Evolutionary conservation across 2,329 filamentous ascomycete genomes (phyloP).

Genomic region (Aureobasidium sp.): DNA sequence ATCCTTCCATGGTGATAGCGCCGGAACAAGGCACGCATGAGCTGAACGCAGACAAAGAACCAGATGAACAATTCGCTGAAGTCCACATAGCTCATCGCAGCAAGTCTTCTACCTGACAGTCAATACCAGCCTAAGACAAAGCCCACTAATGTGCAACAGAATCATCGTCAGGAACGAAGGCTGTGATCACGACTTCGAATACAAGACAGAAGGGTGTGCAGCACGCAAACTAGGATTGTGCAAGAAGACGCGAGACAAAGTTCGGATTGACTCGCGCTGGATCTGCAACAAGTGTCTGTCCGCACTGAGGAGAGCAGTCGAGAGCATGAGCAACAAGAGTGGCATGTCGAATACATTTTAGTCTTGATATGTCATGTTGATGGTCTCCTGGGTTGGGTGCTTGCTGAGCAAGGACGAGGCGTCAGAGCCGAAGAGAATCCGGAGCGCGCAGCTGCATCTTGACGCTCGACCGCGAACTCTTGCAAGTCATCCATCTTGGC

Average conservation of each 20-base stretch:
- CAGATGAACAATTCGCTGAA: neutral
- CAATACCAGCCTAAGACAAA: too few relatives aligned
- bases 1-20: neutral
- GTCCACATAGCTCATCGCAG: neutral
- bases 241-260: conserved; percentile 7
- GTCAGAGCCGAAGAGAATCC: neutral
- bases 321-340: neutral
- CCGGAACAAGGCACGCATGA: conserved; percentile 4
- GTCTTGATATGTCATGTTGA: neutral
- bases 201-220: neutral
- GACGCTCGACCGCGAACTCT: neutral
- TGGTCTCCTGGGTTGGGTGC: neutral
- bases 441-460: neutral
- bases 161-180: neutral
- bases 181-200: neutral
- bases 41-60: neutral
- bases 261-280: neutral
- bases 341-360: neutral
- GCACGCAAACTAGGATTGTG: neutral
- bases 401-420: neutral
- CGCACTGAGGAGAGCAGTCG: neutral
- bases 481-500: neutral
- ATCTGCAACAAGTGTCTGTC: neutral
- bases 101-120: neutral
- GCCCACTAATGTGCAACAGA: conserved; percentile 7